Base-by-base conservation (phyloP, 2,329 filamentous ascomycete species). In the Diaporthe ampelina region DNA sequence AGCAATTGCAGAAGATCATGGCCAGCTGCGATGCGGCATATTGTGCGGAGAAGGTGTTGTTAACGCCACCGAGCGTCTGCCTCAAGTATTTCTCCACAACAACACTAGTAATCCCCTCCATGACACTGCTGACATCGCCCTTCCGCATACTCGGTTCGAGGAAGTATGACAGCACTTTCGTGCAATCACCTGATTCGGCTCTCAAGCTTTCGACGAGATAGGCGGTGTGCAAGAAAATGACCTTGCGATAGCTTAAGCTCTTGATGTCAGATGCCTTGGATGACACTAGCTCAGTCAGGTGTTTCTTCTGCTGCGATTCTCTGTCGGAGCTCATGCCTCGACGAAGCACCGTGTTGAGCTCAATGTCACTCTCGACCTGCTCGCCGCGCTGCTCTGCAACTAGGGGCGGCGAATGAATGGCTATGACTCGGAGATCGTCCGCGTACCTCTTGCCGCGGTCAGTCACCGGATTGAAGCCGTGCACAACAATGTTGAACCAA, bases 401-500 rank as follows among this genome's bases (percentile, higher is more conserved):
- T 72, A 99, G 85, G 0, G 97, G 94, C 37, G 94, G 92, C 17
- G 95, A 98, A 83, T 98, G 92, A 69, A 95, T 91, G 1, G 97
- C 96, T 81, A 99, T 92, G 48, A 94, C 88, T 32, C 94, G 91
- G 26, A 99, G 88, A 80, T 98, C 95, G 73, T 93, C 89, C 67
- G 92, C 84, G 79, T 97, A 91, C 77, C 91, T 90, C 81, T 92
- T 93, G 24, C 93, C 94, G 72, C 94, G 90, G 21, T 92, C 89
- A 0, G 95, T 96, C 21, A 90, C 89, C 15, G 93, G 88, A 13
- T 92, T 93, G 81, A 98, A 97, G 6, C 95, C 97, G 82, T 99
- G 97, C 0, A 98, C 94, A 29, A 95, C 94, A 76, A 98, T 95
- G 80, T 99, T 99, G 85, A 98, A 98, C 97, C 97, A 99, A 7